These are phyloP conservation scores for Murraya koenigii DNA, from an alignment of 345 rosid genomes.

Conservation along the genomic window DNA sequence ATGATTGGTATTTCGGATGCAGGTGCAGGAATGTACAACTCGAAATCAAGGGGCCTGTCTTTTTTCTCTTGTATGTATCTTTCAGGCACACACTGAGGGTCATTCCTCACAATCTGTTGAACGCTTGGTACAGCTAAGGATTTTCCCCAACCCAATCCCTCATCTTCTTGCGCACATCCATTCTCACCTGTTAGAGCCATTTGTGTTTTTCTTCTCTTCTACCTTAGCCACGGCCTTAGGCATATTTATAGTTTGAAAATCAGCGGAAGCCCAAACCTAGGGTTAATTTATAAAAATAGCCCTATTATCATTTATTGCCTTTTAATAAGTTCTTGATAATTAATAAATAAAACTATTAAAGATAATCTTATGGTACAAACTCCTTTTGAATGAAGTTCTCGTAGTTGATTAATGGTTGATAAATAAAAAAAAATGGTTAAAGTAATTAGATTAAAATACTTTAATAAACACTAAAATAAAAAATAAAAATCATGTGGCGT, in stretches of 20 bases:
- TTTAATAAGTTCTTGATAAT: not conserved
- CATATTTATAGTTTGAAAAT: not conserved
- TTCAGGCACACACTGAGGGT: constrained; percentile 16
- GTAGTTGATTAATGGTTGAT: no score
- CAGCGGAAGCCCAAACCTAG: not conserved
- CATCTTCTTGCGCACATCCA: constrained; percentile 2
- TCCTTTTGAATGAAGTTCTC: no score
- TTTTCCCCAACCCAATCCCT: constrained; percentile 12
- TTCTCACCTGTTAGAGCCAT: not conserved
- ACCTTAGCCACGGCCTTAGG: not conserved
- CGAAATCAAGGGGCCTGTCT: constrained; percentile 10
- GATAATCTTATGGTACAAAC: no score
- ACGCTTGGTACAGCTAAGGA: constrained; percentile 24
- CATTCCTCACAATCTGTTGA: constrained; percentile 23
- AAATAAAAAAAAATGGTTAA: no score
- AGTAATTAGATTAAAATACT: no score
- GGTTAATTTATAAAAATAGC: not conserved
- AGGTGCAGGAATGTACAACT: not conserved
- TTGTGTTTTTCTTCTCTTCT: not conserved
- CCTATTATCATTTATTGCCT: no score
- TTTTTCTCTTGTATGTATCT: constrained; percentile 14
- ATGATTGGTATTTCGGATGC: constrained; percentile 19
- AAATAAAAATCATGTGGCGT: no score
- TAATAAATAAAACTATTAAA: no score
- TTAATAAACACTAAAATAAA: no score